Conservation (phyloP, 176 grass and related monocot species). For the Tuctoria greenei region DNA sequence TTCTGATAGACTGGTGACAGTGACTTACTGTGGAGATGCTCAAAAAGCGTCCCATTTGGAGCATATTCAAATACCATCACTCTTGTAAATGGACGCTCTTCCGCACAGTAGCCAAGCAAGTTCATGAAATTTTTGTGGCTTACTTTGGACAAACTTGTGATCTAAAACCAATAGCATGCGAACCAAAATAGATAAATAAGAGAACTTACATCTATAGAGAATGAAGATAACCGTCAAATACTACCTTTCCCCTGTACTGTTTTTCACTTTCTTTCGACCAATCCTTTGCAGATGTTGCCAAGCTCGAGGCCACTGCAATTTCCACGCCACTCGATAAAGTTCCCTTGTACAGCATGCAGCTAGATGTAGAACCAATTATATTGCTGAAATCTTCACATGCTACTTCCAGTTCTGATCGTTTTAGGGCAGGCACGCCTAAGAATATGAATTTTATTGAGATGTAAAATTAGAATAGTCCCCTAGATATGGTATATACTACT, state of each 20-base stretch:
- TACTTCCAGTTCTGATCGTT: slow-evolving; percentile 68
- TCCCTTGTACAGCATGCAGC: slow-evolving; percentile 79
- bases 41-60: slow-evolving; percentile 87
- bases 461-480: slow-evolving; percentile 23
- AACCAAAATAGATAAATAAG: slow-evolving; percentile 17
- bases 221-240: slow-evolving; percentile 17
- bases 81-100: slow-evolving; percentile 73
- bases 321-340: slow-evolving; percentile 92
- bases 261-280: slow-evolving; percentile 85
- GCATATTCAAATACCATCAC: slow-evolving; percentile 96
- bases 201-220: background rate
- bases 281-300: slow-evolving; percentile 50
- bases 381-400: slow-evolving; percentile 94
- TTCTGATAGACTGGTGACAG: slow-evolving; percentile 2
- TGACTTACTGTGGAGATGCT: slow-evolving; percentile 79
- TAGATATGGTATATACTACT: slow-evolving; percentile 7
- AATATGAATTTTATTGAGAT: slow-evolving; percentile 30
- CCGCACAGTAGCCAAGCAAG: slow-evolving; percentile 88
- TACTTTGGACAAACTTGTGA: slow-evolving; percentile 71
- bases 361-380: slow-evolving; percentile 64
- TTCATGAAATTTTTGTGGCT: slow-evolving; percentile 92
- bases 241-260: slow-evolving; percentile 83
- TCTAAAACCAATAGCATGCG: slow-evolving; percentile 44
- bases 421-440: slow-evolving; percentile 73
- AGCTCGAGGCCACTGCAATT: slow-evolving; percentile 59